Evolutionary conservation across 2,329 filamentous ascomycete genomes (phyloP).

Genomic region (Alternaria triticimaculans): DNA sequence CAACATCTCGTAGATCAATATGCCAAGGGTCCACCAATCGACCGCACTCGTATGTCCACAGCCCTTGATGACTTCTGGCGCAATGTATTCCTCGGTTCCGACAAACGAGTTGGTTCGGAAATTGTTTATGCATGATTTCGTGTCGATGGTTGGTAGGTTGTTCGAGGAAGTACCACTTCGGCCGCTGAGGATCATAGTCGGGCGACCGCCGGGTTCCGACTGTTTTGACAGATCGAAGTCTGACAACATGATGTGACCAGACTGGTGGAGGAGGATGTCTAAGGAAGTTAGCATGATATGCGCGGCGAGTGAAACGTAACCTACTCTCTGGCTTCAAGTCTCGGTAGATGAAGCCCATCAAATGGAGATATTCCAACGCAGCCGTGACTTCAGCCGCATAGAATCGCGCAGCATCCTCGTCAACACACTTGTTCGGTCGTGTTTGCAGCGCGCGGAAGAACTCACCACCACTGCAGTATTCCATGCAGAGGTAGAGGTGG

Average conservation of each 20-base stretch:
- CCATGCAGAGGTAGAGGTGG: conserved; percentile 99
- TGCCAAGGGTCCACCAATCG: conserved; percentile 98
- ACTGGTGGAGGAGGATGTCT: conserved; percentile 98
- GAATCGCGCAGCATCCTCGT: conserved; percentile 95
- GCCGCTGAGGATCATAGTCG: conserved; percentile 89
- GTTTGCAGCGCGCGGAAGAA: conserved; percentile 98
- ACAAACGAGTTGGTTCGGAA: conserved; percentile 99
- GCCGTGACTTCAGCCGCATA: conserved; percentile 98
- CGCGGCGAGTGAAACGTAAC: not conserved
- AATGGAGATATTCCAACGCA: conserved; percentile 91
- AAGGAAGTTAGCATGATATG: not conserved
- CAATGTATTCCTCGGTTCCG: conserved; percentile 98
- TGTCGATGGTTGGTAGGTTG: conserved; percentile 95
- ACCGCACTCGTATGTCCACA: conserved; percentile 98
- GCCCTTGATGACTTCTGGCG: conserved; percentile 97
- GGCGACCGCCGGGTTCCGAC: conserved; percentile 92
- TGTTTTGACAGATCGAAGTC: conserved; percentile 99
- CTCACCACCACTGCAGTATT: conserved; percentile 98
- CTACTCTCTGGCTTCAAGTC: conserved; percentile 97
- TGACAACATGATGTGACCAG: conserved; percentile 99
- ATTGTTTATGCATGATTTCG: conserved; percentile 96
- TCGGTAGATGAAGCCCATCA: conserved; percentile 99
- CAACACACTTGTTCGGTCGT: conserved; percentile 93
- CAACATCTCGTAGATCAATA: conserved; percentile 98
- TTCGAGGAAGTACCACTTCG: conserved; percentile 82